Base-by-base conservation (phyloP, 768 basidiomycete species). In the Lentinula sp. region DNA sequence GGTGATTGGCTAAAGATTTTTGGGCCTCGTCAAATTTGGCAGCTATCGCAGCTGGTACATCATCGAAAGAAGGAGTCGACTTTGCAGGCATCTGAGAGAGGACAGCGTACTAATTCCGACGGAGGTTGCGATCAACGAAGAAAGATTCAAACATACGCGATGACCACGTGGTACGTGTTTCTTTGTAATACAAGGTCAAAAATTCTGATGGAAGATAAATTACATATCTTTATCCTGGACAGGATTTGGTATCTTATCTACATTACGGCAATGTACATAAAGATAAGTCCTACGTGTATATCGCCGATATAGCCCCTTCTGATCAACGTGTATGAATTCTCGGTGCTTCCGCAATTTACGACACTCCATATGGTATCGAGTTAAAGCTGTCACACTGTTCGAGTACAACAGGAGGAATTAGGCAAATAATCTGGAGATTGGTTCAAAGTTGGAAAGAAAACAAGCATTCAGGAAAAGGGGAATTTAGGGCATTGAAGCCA, bases 21-120 rank as follows among this genome's bases (percentile, higher is more conserved):
- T 97, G 95, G 0, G 82, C 88, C 72, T 97, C 93, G 49, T 90
- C 87, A 61, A 96, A 95, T 18, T 81, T 75, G 12, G 66, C 66
- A 1, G 77, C 72, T 16, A 82, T 62, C 6, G 69, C 69, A 41
- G 75, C 76, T 45, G 71, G 66, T 0, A 82, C 63, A 6, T 63
- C 57, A 32, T 66, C 65, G 16, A 59, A 41, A 16, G 36, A 37
- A 33, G 41, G 8, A 13, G 28, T 18, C 18, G 62, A 42, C 52
- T 42, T 61, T 37, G 62, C 42, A 20, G 62, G 43, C 65, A 63
- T 63, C 15, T 33, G 10, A 28, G 13, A 28, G 41, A 37, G 13
- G 20, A 48, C 9, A n/a, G 23, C 9, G 46, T 7, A n/a, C n/a
- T 9, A 20, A 54, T 36, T 12, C 16, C 53, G 23, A 55, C 33